Evolutionary conservation across 345 rosid species (phyloP).

Genomic region (Turnera subulata): DNA sequence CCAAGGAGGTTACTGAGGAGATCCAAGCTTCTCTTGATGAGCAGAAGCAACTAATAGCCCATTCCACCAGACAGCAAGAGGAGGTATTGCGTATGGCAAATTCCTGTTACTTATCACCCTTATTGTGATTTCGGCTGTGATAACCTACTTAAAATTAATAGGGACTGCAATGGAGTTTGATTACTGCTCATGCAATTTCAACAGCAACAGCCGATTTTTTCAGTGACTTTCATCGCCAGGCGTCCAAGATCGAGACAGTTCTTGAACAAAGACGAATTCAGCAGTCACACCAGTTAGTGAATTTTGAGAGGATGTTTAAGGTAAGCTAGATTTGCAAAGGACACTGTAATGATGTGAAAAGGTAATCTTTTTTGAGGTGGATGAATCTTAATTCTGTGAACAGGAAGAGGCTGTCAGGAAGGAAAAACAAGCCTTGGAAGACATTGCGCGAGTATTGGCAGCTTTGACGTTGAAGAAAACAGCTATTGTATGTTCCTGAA

Average conservation of each 20-base stretch:
- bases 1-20: constrained; percentile 44
- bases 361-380: constrained; percentile 10
- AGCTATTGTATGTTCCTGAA: constrained; percentile 44
- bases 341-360: neutral
- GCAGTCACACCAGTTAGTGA: constrained; percentile 41
- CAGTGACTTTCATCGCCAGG: constrained; percentile 52
- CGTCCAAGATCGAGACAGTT: constrained; percentile 38
- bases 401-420: constrained; percentile 80
- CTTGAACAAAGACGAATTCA: constrained; percentile 52
- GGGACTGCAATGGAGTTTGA: constrained; percentile 54
- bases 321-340: constrained; percentile 25
- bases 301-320: constrained; percentile 60
- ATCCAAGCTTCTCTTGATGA: constrained; percentile 53
- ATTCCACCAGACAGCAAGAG: constrained; percentile 59
- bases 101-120: too few species aligned
- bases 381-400: constrained; percentile 14
- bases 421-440: constrained; percentile 63
- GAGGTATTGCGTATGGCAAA: constrained; percentile 58
- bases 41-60: constrained; percentile 55
- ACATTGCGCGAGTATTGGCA: constrained; percentile 56
- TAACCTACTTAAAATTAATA: constrained; percentile 19
- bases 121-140: too few species aligned
- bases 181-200: constrained; percentile 57
- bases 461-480: constrained; percentile 61
- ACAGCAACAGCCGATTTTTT: constrained; percentile 48